Evolutionary conservation across 2,329 filamentous ascomycete species (phyloP).

Genomic region (Claviceps arundinis): DNA sequence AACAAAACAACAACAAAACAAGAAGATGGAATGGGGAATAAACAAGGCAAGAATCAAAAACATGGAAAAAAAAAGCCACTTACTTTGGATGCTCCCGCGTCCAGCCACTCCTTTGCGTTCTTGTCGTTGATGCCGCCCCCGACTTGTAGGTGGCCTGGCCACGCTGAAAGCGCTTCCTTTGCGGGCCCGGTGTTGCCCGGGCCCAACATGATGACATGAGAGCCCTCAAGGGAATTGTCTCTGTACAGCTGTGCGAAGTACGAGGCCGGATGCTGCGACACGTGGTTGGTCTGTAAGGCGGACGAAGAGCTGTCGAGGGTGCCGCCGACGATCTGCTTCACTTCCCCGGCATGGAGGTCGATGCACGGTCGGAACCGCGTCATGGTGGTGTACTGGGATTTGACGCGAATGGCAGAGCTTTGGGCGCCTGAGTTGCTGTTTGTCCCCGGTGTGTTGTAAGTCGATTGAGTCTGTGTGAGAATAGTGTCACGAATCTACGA

Average conservation of each 20-base stretch:
- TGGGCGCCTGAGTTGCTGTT: not conserved
- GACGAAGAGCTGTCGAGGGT: conserved; percentile 59
- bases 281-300: conserved; percentile 78
- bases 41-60: not conserved
- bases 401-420: not conserved
- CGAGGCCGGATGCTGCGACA: conserved; percentile 68
- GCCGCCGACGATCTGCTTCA: conserved; percentile 97
- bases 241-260: conserved; percentile 76
- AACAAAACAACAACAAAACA: not conserved
- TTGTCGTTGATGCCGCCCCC: conserved; percentile 83
- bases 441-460: not conserved
- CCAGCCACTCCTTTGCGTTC: conserved; percentile 80
- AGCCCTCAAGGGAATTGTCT: conserved; percentile 58
- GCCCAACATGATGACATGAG: conserved; percentile 94
- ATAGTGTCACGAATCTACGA: too few species aligned
- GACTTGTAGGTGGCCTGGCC: conserved; percentile 73
- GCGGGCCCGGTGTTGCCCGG: conserved; percentile 75
- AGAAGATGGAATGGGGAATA: not conserved
- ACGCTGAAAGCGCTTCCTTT: conserved; percentile 59
- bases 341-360: conserved; percentile 90
- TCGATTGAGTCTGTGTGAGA: too few species aligned
- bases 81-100: conserved; percentile 79
- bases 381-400: conserved; percentile 40
- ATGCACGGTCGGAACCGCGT: conserved; percentile 93
- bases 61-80: not conserved